Evolutionary conservation across 345 rosid species (phyloP).

Genomic region (Murraya paniculata): DNA sequence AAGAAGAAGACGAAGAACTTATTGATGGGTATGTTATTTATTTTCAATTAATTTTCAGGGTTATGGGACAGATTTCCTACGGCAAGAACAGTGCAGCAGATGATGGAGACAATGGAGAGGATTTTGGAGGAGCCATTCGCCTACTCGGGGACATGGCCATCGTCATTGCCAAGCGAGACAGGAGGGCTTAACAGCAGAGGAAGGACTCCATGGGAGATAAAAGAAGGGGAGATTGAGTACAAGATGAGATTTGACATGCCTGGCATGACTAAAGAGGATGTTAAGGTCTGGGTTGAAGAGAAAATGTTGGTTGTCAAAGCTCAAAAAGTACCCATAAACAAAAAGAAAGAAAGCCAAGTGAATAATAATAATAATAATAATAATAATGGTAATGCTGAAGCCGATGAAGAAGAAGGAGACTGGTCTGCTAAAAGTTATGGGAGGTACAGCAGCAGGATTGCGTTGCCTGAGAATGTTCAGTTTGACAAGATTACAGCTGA

Average conservation of each 20-base stretch:
- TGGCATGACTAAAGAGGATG: slow-evolving; percentile 66
- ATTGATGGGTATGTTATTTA: background rate
- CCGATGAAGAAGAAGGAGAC: slow-evolving; percentile 27
- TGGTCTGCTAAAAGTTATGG: slow-evolving; percentile 65
- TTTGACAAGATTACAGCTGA: slow-evolving; percentile 64
- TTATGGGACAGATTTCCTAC: slow-evolving; percentile 52
- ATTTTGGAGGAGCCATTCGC: slow-evolving; percentile 46
- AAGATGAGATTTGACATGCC: slow-evolving; percentile 75
- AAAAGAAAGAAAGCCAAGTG: slow-evolving; percentile 5
- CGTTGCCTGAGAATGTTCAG: slow-evolving; percentile 56
- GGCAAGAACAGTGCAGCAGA: slow-evolving; percentile 57
- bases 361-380: background rate
- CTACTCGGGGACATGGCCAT: slow-evolving; percentile 34
- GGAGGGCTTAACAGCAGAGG: slow-evolving; percentile 43
- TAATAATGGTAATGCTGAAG: background rate
- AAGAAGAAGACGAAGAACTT: background rate
- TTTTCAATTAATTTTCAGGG: slow-evolving; percentile 17
- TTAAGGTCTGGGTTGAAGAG: slow-evolving; percentile 65
- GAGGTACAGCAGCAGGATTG: slow-evolving; percentile 50
- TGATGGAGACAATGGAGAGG: slow-evolving; percentile 72
- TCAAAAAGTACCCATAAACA: slow-evolving; percentile 33
- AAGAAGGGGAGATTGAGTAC: slow-evolving; percentile 47
- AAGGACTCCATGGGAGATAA: slow-evolving; percentile 70
- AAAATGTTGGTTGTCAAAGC: slow-evolving; percentile 55
- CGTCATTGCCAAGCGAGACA: slow-evolving; percentile 15